Conservation (phyloP, 148 eudicot genomes). For the Silene uniflora region DNA sequence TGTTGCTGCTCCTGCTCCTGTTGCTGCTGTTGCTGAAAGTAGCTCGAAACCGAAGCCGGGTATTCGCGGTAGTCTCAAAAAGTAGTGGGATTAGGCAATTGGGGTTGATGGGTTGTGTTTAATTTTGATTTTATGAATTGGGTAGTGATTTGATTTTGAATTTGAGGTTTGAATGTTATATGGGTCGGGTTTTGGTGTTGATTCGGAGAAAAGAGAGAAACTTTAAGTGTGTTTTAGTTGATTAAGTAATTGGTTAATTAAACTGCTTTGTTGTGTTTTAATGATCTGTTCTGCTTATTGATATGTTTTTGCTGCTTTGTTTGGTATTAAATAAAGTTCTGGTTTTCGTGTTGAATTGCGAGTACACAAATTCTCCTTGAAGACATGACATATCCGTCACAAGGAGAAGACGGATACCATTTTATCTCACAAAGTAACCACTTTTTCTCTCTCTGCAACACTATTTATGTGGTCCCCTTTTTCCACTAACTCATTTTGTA, state of each 20-base stretch:
- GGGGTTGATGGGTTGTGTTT: constrained; percentile 9
- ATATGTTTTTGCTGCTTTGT: too few species aligned
- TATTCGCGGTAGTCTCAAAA: constrained; percentile 9
- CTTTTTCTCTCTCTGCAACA: too few species aligned
- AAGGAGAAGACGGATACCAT: too few species aligned
- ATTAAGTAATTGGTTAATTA: not conserved
- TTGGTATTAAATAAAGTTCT: too few species aligned
- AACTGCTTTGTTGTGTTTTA: not conserved
- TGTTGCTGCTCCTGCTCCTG: not conserved
- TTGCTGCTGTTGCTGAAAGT: constrained; percentile 1
- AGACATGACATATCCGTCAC: too few species aligned
- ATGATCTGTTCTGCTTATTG: not conserved
- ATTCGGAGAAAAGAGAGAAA: not conserved
- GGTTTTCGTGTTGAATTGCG: too few species aligned
- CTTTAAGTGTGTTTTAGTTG: not conserved
- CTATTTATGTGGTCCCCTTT: too few species aligned
- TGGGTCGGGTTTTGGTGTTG: not conserved
- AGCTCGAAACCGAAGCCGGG: constrained; percentile 7
- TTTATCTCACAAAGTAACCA: too few species aligned
- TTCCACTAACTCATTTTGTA: too few species aligned
- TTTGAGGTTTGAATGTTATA: not conserved
- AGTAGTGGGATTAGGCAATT: not conserved
- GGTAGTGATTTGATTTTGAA: not conserved
- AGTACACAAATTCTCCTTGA: too few species aligned
- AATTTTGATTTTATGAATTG: not conserved